A percentile compares a stretch with the other conserved stretches of the same genome.
These are phyloP conservation scores for Rhododendron molle DNA, from an alignment of 148 eudicot species.

Conservation along the genomic window DNA sequence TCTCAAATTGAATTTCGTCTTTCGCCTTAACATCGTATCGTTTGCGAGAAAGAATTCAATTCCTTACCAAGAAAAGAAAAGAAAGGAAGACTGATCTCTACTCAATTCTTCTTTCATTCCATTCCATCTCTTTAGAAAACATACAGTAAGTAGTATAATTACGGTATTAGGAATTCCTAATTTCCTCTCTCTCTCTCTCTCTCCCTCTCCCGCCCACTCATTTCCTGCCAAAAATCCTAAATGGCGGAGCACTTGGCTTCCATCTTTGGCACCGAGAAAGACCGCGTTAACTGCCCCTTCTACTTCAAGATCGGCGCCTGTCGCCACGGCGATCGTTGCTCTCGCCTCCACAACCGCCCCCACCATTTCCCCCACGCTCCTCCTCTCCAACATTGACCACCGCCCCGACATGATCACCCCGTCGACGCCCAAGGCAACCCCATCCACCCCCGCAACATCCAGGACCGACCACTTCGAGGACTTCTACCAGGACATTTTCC, in stretches of 20 bases:
- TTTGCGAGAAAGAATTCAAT: too few species aligned
- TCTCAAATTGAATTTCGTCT: too few species aligned
- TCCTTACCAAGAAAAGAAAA: too few species aligned
- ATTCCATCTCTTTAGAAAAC: too few species aligned
- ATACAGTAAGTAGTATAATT: too few species aligned
- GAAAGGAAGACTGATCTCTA: too few species aligned
- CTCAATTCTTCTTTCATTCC: too few species aligned
- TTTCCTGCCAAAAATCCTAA: too few species aligned
- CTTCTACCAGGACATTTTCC: constrained; percentile 62
- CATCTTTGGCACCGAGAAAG: constrained; percentile 76
- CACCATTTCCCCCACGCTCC: constrained; percentile 56
- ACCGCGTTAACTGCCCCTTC: constrained; percentile 77
- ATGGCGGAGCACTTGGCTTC: constrained; percentile 82
- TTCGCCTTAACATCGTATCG: too few species aligned
- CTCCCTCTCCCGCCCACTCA: too few species aligned
- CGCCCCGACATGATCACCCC: constrained; percentile 79
- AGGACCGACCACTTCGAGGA: constrained; percentile 67
- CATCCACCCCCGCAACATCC: constrained; percentile 49
- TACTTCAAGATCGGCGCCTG: constrained; percentile 87
- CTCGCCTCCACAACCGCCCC: constrained; percentile 72
- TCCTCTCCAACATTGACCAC: constrained; percentile 77
- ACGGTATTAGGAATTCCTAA: too few species aligned
- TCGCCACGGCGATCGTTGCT: constrained; percentile 73
- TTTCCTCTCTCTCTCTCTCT: too few species aligned
- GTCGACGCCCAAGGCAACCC: constrained; percentile 76